phyloP scores from a whole-genome alignment of 73 alveolate genomes.

The Strombidium stylifer region DNA sequence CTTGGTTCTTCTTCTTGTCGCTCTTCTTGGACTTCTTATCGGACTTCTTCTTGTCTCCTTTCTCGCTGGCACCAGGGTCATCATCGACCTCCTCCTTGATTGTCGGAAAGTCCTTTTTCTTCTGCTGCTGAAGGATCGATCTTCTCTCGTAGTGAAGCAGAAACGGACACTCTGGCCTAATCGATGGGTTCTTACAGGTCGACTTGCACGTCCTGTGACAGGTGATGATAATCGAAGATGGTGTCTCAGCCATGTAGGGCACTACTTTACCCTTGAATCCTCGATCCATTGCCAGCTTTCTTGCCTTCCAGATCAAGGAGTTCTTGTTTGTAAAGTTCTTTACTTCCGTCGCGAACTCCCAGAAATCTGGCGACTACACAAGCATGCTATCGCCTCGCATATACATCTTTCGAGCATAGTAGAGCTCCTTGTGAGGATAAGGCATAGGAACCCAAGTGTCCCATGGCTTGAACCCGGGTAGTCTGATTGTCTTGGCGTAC shows the following conservation, averaged over 20 bases:
- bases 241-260: no score
- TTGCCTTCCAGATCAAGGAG: slow-evolving; percentile 2
- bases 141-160: slow-evolving; percentile 4
- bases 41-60: no score
- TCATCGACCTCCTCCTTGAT: no score
- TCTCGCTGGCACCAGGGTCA: no score
- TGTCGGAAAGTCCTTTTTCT: not conserved
- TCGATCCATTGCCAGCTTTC: not conserved
- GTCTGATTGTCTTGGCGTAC: not conserved
- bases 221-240: slow-evolving; percentile 23
- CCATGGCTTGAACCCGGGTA: not conserved
- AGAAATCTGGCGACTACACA: slow-evolving; percentile 28
- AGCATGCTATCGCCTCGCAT: slow-evolving; percentile 21
- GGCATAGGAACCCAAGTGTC: slow-evolving; percentile 37
- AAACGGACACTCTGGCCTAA: slow-evolving; percentile 12
- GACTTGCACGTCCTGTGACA: slow-evolving; percentile 30
- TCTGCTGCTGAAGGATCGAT: slow-evolving; percentile 4
- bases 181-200: slow-evolving; percentile 20
- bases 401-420: slow-evolving; percentile 16
- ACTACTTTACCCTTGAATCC: no score
- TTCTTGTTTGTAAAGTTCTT: slow-evolving; percentile 10
- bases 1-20: no score
- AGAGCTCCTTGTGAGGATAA: slow-evolving; percentile 8
- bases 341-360: slow-evolving; percentile 20
- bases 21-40: no score